Percentiles rank a stretch among this genome's conserved stretches.
Conservation (phyloP, 2,329 filamentous ascomycete species). For the Aschersonia sp. region DNA sequence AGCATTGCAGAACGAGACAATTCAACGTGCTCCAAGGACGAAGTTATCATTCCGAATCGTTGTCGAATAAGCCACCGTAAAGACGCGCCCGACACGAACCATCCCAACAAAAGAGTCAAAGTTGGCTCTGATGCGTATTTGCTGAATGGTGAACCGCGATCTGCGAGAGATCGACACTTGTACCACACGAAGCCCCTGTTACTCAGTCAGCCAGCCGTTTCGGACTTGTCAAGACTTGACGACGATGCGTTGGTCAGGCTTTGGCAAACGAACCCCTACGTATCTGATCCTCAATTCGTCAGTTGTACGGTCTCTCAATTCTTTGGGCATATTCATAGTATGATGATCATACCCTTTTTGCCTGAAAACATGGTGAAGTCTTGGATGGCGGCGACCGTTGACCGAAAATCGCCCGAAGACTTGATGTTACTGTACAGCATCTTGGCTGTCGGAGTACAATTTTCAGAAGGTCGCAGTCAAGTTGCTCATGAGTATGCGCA, state of each 20-base stretch:
- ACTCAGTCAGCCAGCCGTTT: constrained; percentile 19
- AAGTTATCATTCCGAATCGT: constrained; percentile 32
- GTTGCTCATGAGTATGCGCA: constrained; percentile 26
- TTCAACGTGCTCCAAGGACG: background rate
- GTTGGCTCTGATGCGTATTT: constrained; percentile 32
- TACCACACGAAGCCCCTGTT: constrained; percentile 22
- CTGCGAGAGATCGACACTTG: constrained; percentile 14
- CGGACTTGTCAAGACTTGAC: constrained; percentile 31
- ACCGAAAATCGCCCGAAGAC: constrained; percentile 25
- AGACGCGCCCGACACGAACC: constrained; percentile 17
- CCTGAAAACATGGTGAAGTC: constrained; percentile 23
- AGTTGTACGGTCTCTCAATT: constrained; percentile 24
- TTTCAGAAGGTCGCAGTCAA: constrained; percentile 21
- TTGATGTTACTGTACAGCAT: constrained; percentile 31
- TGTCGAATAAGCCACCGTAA: constrained; percentile 21
- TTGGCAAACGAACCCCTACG: constrained; percentile 36
- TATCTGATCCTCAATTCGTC: constrained; percentile 25
- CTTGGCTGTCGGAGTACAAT: constrained; percentile 22
- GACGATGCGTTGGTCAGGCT: constrained; percentile 32
- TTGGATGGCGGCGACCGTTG: constrained; percentile 20
- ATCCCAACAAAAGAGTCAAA: constrained; percentile 37
- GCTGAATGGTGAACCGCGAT: constrained; percentile 17
- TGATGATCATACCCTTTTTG: constrained; percentile 26
- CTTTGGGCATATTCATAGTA: constrained; percentile 25
- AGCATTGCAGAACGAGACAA: constrained; percentile 13